Conservation (phyloP, 2,329 filamentous ascomycete species). For the Clarireedia hainanense region DNA sequence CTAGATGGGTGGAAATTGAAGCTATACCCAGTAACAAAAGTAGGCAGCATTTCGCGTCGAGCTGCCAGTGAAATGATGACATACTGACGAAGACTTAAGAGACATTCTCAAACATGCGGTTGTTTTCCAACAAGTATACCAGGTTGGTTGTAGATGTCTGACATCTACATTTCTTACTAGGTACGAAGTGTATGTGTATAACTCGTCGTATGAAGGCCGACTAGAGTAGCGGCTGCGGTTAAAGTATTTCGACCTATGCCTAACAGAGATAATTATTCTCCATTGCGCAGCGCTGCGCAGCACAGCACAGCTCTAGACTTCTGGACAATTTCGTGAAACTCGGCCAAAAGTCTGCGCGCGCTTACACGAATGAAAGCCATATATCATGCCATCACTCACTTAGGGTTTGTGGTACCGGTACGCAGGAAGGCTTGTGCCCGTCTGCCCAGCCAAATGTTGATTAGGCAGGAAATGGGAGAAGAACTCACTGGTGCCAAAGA, state of each 20-base stretch:
- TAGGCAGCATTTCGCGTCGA: neutral
- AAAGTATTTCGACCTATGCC: neutral
- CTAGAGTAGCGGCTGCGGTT: neutral
- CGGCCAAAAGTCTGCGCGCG: constrained; percentile 3
- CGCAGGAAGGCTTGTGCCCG: neutral
- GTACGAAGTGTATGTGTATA: neutral
- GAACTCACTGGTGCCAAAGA: neutral
- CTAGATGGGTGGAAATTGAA: neutral
- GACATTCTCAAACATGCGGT: constrained; percentile 8
- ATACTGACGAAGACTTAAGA: neutral
- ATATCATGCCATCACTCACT: neutral
- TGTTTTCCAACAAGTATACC: constrained; percentile 4
- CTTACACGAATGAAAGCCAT: constrained; percentile 1
- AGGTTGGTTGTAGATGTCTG: neutral
- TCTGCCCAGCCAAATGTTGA: neutral
- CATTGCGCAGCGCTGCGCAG: neutral
- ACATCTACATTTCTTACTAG: constrained; percentile 1
- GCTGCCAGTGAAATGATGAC: neutral
- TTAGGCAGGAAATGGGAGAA: neutral
- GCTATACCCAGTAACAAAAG: neutral
- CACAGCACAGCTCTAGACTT: neutral
- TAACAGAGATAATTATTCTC: neutral
- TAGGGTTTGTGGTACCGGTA: neutral
- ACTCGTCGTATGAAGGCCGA: neutral
- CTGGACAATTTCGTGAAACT: neutral